Base-by-base conservation (phyloP, 257 asterid genomes). In the Plectranthus barbatus region DNA sequence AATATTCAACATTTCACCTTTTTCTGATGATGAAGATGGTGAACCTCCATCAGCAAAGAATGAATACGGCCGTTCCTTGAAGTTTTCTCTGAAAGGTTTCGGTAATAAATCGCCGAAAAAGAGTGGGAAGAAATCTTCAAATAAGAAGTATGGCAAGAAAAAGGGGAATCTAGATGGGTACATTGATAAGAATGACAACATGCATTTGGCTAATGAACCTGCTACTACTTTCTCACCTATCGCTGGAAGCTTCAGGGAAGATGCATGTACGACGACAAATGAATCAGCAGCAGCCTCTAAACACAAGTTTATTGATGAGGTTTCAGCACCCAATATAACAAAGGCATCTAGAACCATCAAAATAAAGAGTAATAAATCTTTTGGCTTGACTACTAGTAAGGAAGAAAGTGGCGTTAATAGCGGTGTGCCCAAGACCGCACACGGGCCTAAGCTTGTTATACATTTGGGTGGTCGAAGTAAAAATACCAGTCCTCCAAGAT, bases 1-100 rank as follows among this genome's bases (percentile, higher is more conserved):
- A 72, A 84, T 87, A 60, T 86, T 90, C 63, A 78, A 78, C 62
- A 80, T 85, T 60, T 79, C 85, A 66, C 95, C 96, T 53, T 90
- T 90, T 76, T 90, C 97, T 9, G 99, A 93, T 55, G 99, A 93
- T 68, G 99, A 93, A 72, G 99, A 90, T 54, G 73, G 66, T 60
- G 80, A 74, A 29, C 88, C 88, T 56, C 40, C 34, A 44, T n/a
- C 42, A 9, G 36, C 66, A 56, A 87, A 85, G 79, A 84, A 65
- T 47, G 97, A 87, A 64, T 52, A 40, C 37, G 82, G 87, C 47
- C 88, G 89, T 65, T 80, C 97, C 26, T 70, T 87, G 76, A 93
- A 85, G 78, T 81, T 93, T 46, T 82, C 99, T 62, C 80, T 81
- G n/a, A 90, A 84, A 80, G 94, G 96, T 19, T 67, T 81, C n/a